These are phyloP conservation scores for Globisporangium cederbergense DNA, from an alignment of 352 stramenopile species.

Conservation along the genomic window DNA sequence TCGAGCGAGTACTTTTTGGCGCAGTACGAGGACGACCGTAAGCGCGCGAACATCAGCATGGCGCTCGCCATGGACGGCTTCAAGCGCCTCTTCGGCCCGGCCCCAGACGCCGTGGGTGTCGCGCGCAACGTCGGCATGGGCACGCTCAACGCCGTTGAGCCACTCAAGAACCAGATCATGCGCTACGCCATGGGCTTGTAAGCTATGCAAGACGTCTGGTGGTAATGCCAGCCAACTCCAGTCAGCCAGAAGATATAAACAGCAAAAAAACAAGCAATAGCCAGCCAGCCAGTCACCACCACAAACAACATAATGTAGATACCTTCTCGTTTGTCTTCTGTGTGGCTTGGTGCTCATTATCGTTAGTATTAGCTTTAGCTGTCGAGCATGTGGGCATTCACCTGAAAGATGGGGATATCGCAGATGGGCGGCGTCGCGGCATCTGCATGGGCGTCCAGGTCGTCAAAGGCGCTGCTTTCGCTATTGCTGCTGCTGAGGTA, in stretches of 20 bases:
- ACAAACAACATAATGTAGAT: constrained; percentile 13
- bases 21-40: constrained; percentile 86
- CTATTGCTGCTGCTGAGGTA: constrained; percentile 23
- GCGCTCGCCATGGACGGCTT: constrained; percentile 86
- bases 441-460: constrained; percentile 37
- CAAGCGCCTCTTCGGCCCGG: constrained; percentile 84
- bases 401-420: constrained; percentile 72
- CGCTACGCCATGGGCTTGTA: constrained; percentile 87
- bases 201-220: neutral
- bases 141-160: constrained; percentile 81
- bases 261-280: constrained; percentile 12
- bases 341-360: neutral
- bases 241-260: constrained; percentile 7
- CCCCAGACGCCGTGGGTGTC: constrained; percentile 62
- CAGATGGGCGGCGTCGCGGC: constrained; percentile 69
- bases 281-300: neutral
- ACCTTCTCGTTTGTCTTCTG: neutral
- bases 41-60: constrained; percentile 82
- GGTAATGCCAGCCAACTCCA: neutral
- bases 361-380: neutral
- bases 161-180: constrained; percentile 89
- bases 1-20: constrained; percentile 72
- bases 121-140: constrained; percentile 86
- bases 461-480: constrained; percentile 19
- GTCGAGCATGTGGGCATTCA: constrained; percentile 48